Percentiles rank a stretch among this genome's conserved stretches.
phyloP scores from a whole-genome alignment of 352 stramenopile species.

The Pythium sp. region DNA sequence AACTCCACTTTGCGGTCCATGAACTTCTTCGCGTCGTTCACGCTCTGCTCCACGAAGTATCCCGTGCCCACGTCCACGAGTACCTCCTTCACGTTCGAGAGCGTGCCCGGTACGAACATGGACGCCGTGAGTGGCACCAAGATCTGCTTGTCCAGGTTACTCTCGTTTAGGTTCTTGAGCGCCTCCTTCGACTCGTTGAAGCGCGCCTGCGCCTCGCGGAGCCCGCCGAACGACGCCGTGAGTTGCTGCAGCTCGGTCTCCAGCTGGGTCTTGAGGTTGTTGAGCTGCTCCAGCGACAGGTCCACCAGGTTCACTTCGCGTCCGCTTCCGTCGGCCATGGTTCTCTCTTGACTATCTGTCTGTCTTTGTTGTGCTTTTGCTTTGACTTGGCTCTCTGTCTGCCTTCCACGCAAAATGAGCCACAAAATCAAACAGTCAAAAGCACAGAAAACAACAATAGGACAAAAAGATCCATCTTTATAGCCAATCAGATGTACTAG shows the following conservation, averaged over 20 bases:
- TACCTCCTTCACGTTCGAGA: constrained; percentile 84
- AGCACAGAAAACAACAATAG: background rate
- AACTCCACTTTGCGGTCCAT: constrained; percentile 92
- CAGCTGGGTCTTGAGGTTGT: constrained; percentile 87
- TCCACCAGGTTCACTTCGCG: constrained; percentile 76
- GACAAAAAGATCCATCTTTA: background rate
- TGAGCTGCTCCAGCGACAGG: constrained; percentile 93
- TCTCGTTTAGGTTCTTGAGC: constrained; percentile 49
- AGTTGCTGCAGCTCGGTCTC: constrained; percentile 84
- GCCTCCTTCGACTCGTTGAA: constrained; percentile 82
- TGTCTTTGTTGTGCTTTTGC: background rate
- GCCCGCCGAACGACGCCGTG: constrained; percentile 56
- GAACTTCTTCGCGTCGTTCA: constrained; percentile 87
- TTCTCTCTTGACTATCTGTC: constrained; percentile 10
- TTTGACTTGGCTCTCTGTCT: background rate
- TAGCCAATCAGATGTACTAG: background rate
- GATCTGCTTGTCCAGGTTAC: constrained; percentile 77
- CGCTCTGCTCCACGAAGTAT: constrained; percentile 93
- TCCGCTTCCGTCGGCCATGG: constrained; percentile 38
- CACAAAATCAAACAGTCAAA: constrained; percentile 1
- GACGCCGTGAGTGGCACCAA: constrained; percentile 95
- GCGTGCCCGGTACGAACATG: constrained; percentile 91
- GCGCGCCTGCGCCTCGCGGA: constrained; percentile 74
- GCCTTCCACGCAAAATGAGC: constrained; percentile 8
- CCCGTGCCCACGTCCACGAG: constrained; percentile 94